These are phyloP conservation scores for Gaertneriomyces sp. DNA, from an alignment of 192 early-diverging fungal species.

Conservation along the genomic window DNA sequence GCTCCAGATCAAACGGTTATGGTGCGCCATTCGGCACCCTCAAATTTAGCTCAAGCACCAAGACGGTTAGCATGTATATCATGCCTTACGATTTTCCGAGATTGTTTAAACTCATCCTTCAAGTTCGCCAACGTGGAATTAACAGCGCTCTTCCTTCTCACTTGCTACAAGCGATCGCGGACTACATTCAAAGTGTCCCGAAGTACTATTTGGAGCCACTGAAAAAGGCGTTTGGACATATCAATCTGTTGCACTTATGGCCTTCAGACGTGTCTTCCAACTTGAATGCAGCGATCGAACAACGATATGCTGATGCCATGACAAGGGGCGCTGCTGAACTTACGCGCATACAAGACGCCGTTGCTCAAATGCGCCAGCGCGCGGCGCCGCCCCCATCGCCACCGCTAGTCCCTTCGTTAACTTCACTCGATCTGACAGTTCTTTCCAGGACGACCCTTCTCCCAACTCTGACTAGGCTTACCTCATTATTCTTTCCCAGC, in stretches of 20 bases:
- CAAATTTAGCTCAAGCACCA: slow-evolving; percentile 60
- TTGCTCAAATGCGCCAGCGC: too few species aligned
- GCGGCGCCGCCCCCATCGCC: too few species aligned
- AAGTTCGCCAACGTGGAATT: slow-evolving; percentile 6
- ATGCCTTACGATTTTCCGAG: slow-evolving; percentile 76
- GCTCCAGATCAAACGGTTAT: slow-evolving; percentile 55
- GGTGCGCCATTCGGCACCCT: slow-evolving; percentile 75
- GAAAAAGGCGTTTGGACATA: slow-evolving; percentile 35
- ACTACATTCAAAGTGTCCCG: slow-evolving; percentile 27
- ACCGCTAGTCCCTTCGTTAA: too few species aligned
- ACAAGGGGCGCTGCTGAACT: too few species aligned
- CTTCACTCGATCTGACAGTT: too few species aligned
- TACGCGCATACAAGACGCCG: too few species aligned
- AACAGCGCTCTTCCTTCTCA: too few species aligned
- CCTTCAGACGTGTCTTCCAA: slow-evolving; percentile 9
- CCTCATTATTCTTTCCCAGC: too few species aligned
- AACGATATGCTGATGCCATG: too few species aligned
- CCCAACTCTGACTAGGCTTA: too few species aligned
- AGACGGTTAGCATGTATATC: slow-evolving; percentile 69
- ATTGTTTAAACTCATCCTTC: slow-evolving; percentile 65
- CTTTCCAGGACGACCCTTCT: too few species aligned
- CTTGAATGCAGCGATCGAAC: not conserved
- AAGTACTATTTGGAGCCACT: slow-evolving; percentile 49
- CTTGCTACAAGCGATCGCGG: not conserved
- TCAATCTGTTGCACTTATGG: slow-evolving; percentile 38